Percentiles rank a stretch among this genome's conserved stretches.
phyloP scores from a whole-genome alignment of 2,329 filamentous ascomycete species.

The Zopfia rhizophila region DNA sequence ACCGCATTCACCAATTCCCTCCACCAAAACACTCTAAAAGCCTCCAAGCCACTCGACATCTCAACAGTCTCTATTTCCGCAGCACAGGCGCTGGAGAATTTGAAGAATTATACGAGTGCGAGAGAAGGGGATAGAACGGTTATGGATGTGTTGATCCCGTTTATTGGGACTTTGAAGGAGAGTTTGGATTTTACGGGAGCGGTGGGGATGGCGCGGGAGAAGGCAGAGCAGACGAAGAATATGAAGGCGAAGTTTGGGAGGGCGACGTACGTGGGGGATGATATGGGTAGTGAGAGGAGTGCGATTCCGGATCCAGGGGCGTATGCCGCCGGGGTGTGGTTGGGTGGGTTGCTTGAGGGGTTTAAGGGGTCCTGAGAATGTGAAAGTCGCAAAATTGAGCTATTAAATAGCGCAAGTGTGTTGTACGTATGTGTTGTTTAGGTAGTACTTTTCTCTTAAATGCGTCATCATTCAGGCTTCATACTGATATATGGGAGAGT shows the following conservation, averaged over 20 bases:
- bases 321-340: conserved; percentile 82
- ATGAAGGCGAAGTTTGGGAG: conserved; percentile 91
- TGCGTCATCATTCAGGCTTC: background rate
- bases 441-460: too few relatives aligned
- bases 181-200: conserved; percentile 75
- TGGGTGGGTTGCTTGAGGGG: conserved; percentile 66
- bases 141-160: conserved; percentile 89
- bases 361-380: too few relatives aligned
- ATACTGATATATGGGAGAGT: background rate
- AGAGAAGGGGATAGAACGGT: conserved; percentile 88
- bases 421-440: background rate
- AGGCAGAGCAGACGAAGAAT: conserved; percentile 82
- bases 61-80: conserved; percentile 53
- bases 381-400: too few relatives aligned
- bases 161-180: conserved; percentile 74
- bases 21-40: conserved; percentile 37
- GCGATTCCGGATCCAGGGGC: conserved; percentile 74
- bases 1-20: conserved; percentile 73
- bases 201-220: conserved; percentile 77
- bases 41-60: conserved; percentile 47
- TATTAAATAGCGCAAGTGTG: background rate
- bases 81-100: conserved; percentile 54
- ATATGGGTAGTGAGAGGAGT: conserved; percentile 62
- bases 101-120: conserved; percentile 81
- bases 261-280: conserved; percentile 82